These are phyloP conservation scores for Psilocybe azurescens DNA, from an alignment of 768 basidiomycete species.

Conservation along the genomic window DNA sequence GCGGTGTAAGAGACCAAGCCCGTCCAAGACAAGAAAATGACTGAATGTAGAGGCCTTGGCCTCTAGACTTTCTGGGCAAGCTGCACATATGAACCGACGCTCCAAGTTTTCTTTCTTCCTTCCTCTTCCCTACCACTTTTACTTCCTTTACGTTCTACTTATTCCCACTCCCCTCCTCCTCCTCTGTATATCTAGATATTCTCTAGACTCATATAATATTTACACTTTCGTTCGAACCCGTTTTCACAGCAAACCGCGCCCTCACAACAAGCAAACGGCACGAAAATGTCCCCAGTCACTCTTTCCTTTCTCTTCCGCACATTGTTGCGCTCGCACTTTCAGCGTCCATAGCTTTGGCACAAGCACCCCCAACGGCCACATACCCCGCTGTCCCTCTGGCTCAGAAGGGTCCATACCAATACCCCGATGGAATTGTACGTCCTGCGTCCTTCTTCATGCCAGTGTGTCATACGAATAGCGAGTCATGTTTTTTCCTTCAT, in stretches of 20 bases:
- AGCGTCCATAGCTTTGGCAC: not conserved
- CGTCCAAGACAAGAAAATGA: no score
- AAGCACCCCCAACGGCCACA: slow-evolving; percentile 18
- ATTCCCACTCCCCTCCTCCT: not conserved
- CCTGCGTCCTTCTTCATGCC: slow-evolving; percentile 3
- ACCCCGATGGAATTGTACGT: slow-evolving; percentile 47
- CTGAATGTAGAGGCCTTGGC: not conserved
- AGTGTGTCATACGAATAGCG: not conserved
- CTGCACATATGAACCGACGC: not conserved
- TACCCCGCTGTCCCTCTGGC: slow-evolving; percentile 46
- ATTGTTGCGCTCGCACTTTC: not conserved
- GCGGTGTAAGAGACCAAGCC: no score
- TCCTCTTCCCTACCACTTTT: not conserved
- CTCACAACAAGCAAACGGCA: not conserved
- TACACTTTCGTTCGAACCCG: not conserved
- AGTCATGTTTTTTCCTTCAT: no score
- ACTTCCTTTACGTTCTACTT: not conserved
- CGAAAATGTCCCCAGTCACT: slow-evolving; percentile 1
- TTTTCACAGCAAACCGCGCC: no score
- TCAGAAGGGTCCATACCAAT: slow-evolving; percentile 41
- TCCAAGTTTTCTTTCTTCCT: not conserved
- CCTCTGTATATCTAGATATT: not conserved
- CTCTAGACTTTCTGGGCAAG: not conserved
- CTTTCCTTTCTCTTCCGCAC: not conserved
- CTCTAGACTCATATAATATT: not conserved